A percentile compares a stretch with the other conserved stretches of the same genome.
phyloP scores from a whole-genome alignment of 768 basidiomycete genomes.

The Boletus fagicola region DNA sequence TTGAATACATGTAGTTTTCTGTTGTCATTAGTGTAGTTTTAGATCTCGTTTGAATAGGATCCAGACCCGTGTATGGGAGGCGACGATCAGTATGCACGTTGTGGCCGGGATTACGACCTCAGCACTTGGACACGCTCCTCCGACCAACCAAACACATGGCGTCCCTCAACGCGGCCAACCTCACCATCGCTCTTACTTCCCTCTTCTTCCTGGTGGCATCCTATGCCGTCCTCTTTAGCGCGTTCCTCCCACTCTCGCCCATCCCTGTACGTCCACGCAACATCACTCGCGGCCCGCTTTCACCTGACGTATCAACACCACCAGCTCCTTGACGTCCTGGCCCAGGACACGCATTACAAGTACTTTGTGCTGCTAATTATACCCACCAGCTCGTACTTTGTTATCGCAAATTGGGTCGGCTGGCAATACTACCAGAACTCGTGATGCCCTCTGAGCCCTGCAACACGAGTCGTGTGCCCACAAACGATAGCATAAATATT shows the following conservation, averaged over 20 bases:
- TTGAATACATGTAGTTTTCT: slow-evolving; percentile 18
- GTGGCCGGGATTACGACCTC: slow-evolving; percentile 31
- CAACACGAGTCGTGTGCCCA: slow-evolving; percentile 4
- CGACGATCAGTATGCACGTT: slow-evolving; percentile 16
- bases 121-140: slow-evolving; percentile 13
- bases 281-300: background rate
- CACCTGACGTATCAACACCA: slow-evolving; percentile 22
- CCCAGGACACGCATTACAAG: slow-evolving; percentile 83
- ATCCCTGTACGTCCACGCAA: slow-evolving; percentile 44
- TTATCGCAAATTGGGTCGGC: slow-evolving; percentile 98
- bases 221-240: slow-evolving; percentile 65
- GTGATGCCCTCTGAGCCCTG: slow-evolving; percentile 35
- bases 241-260: slow-evolving; percentile 55
- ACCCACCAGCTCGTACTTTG: slow-evolving; percentile 82
- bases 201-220: slow-evolving; percentile 56
- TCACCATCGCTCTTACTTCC: slow-evolving; percentile 45
- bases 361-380: slow-evolving; percentile 78
- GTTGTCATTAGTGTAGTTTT: slow-evolving; percentile 30
- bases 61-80: slow-evolving; percentile 6
- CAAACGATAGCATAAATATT: slow-evolving; percentile 9
- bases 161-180: slow-evolving; percentile 41
- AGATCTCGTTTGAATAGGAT: slow-evolving; percentile 23
- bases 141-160: slow-evolving; percentile 24
- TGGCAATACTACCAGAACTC: slow-evolving; percentile 97
- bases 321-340: slow-evolving; percentile 64